Conservation (phyloP, 352 stramenopile genomes). For the Pythium sp. region DNA sequence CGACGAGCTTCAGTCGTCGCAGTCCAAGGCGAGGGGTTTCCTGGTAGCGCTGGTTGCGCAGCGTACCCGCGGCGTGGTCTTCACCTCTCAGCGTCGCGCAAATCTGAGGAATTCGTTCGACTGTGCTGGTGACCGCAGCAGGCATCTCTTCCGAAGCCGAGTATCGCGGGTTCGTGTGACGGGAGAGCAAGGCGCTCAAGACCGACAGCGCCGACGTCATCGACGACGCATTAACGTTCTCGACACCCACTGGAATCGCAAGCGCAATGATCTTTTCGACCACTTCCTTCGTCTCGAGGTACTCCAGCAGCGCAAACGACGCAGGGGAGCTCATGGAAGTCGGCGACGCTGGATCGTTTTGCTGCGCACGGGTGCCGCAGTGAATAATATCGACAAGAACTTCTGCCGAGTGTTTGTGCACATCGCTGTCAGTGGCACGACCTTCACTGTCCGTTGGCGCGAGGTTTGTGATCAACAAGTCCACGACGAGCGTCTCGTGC, state of each 20-base stretch:
- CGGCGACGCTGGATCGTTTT: slow-evolving; percentile 64
- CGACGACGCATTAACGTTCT: slow-evolving; percentile 48
- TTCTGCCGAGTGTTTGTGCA: slow-evolving; percentile 83
- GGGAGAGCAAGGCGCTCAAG: slow-evolving; percentile 69
- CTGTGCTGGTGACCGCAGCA: slow-evolving; percentile 43
- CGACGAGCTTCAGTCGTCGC: slow-evolving; percentile 79
- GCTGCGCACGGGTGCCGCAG: slow-evolving; percentile 71
- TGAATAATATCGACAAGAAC: slow-evolving; percentile 86
- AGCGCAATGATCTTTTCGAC: slow-evolving; percentile 65
- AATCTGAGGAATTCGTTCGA: slow-evolving; percentile 64
- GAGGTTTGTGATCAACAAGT: slow-evolving; percentile 63
- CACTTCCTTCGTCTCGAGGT: slow-evolving; percentile 75
- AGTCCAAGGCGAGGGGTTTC: slow-evolving; percentile 69
- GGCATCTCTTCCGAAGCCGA: slow-evolving; percentile 61
- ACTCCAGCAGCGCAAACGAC: slow-evolving; percentile 71
- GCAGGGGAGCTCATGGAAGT: slow-evolving; percentile 46
- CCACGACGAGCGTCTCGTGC: slow-evolving; percentile 62
- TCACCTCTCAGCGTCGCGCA: slow-evolving; percentile 60
- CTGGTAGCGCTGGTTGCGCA: slow-evolving; percentile 74
- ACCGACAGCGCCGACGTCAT: slow-evolving; percentile 82
- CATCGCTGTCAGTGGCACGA: slow-evolving; percentile 52
- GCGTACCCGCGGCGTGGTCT: slow-evolving; percentile 58
- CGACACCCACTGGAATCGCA: slow-evolving; percentile 38
- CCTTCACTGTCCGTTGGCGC: slow-evolving; percentile 30
- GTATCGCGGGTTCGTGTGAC: slow-evolving; percentile 79